A percentile compares a stretch with the other conserved stretches of the same genome.
These are phyloP conservation scores for Haplographium delicatum DNA, from an alignment of 495 filamentous ascomycete genomes.

Conservation along the genomic window DNA sequence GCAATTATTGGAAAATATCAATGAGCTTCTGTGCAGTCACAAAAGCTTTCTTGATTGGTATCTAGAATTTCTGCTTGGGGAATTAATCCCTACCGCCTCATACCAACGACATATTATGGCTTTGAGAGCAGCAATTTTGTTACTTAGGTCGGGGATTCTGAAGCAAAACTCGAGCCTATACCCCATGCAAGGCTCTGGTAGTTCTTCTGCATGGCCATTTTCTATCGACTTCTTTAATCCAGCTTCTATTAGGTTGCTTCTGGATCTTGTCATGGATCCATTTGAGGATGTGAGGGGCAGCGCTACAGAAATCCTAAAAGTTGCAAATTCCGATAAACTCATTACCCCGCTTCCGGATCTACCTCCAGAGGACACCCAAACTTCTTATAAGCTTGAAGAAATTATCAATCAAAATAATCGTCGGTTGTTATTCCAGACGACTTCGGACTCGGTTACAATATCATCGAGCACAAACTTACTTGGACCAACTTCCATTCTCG, in stretches of 20 bases:
- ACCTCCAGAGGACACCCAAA: not conserved
- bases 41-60: slow-evolving; percentile 64
- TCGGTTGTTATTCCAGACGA: not conserved
- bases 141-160: slow-evolving; percentile 51
- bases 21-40: slow-evolving; percentile 33
- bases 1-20: not conserved
- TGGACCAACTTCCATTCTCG: slow-evolving; percentile 1
- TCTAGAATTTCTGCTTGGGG: slow-evolving; percentile 58
- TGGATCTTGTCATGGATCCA: slow-evolving; percentile 78
- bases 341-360: not conserved
- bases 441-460: not conserved
- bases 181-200: not conserved
- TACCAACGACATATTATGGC: slow-evolving; percentile 86
- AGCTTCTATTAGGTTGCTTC: slow-evolving; percentile 56
- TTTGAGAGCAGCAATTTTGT: slow-evolving; percentile 56
- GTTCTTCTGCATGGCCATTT: slow-evolving; percentile 19
- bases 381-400: not conserved
- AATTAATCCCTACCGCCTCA: slow-evolving; percentile 68
- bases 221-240: slow-evolving; percentile 19
- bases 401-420: not conserved
- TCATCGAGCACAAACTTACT: not conserved
- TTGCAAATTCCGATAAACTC: slow-evolving; percentile 11
- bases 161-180: not conserved
- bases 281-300: slow-evolving; percentile 84
- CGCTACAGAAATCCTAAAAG: slow-evolving; percentile 53